Percentiles rank a stretch among this genome's conserved stretches.
These are phyloP conservation scores for Spinellus fusiger DNA, from an alignment of 192 early-diverging fungal genomes.

Conservation along the genomic window DNA sequence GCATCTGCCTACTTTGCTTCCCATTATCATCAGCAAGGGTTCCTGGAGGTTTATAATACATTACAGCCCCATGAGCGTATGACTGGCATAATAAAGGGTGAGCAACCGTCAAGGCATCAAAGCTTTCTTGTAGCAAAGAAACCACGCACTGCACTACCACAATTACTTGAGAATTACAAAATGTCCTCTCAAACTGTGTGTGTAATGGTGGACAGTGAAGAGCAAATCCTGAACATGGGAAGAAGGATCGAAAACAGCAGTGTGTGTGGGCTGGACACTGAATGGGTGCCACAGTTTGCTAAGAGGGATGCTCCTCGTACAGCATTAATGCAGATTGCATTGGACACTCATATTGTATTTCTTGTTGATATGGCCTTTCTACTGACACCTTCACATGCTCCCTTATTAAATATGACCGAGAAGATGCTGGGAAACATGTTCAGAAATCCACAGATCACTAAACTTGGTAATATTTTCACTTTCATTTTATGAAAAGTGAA, in stretches of 20 bases:
- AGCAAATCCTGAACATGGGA: conserved; percentile 7
- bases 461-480: conserved; percentile 17
- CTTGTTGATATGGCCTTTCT: conserved; percentile 20
- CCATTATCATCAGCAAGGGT: conserved; percentile 7
- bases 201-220: conserved; percentile 17
- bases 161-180: neutral
- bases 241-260: neutral
- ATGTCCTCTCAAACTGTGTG: conserved; percentile 5
- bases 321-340: conserved; percentile 29
- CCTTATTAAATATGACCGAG: conserved; percentile 3
- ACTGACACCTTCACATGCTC: neutral
- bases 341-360: conserved; percentile 11
- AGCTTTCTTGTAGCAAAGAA: conserved; percentile 8
- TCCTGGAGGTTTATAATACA: conserved; percentile 13
- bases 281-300: conserved; percentile 30
- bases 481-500: neutral
- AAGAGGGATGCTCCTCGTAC: conserved; percentile 7
- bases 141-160: neutral
- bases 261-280: conserved; percentile 23
- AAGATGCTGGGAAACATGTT: conserved; percentile 5
- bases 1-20: conserved; percentile 23
- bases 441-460: conserved; percentile 1
- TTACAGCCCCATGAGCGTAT: conserved; percentile 12
- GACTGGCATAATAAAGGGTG: conserved; percentile 19
- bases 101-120: conserved; percentile 22